Evolutionary conservation across 768 basidiomycete species (phyloP).

Genomic region (Podaxis sp.): DNA sequence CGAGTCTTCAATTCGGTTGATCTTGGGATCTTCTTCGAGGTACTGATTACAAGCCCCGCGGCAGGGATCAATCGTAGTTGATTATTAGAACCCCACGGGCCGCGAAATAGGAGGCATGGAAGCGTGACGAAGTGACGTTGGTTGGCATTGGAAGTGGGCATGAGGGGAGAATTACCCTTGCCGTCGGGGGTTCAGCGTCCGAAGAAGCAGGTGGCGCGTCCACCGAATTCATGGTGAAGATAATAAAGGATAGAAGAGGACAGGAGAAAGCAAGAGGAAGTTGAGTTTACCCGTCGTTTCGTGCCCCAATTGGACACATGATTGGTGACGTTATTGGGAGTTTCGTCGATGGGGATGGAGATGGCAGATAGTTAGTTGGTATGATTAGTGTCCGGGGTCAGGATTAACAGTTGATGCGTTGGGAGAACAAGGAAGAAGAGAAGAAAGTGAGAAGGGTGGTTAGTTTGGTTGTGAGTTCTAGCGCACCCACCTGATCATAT

Average conservation of each 20-base stretch:
- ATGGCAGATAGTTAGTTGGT: not conserved
- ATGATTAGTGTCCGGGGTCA: not conserved
- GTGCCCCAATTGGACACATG: not conserved
- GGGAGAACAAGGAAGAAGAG: not conserved
- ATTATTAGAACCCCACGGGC: not conserved
- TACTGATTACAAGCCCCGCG: conserved; percentile 44
- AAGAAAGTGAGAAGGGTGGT: not conserved
- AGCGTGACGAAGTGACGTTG: not conserved
- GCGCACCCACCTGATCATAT: conserved; percentile 69
- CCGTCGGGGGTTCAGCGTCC: not conserved
- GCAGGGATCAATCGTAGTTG: not conserved
- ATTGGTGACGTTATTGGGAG: not conserved
- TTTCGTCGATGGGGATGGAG: not conserved
- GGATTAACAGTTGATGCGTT: not conserved
- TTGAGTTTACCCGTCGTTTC: not conserved
- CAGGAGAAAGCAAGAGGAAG: not conserved
- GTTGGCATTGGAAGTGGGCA: not conserved
- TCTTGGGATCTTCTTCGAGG: conserved; percentile 77
- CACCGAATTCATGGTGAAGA: not conserved
- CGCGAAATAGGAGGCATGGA: not conserved
- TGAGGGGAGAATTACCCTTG: not conserved
- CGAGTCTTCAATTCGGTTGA: conserved; percentile 81
- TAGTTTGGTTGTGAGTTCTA: not conserved
- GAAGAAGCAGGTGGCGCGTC: not conserved
- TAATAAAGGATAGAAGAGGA: not conserved